These are phyloP conservation scores for Blastomyces parvus DNA, from an alignment of 2,329 filamentous ascomycete species.

Conservation along the genomic window DNA sequence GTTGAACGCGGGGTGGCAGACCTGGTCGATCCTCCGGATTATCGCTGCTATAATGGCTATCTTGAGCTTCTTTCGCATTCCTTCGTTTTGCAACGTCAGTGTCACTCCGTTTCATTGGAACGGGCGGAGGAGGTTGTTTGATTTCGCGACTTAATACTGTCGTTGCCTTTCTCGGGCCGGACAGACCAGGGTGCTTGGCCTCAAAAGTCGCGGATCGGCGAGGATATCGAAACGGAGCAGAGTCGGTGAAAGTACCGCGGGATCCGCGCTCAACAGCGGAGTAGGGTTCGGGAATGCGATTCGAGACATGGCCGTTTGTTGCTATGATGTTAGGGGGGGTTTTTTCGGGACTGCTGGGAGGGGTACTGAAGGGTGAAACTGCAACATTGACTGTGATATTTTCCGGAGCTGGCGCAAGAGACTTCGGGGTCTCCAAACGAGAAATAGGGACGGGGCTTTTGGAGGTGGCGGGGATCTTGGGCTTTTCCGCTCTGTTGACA, in stretches of 20 bases:
- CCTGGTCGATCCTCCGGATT: conserved; percentile 40
- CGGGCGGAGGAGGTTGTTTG: conserved; percentile 17
- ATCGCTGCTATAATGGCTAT: conserved; percentile 20
- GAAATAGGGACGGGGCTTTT: conserved; percentile 34
- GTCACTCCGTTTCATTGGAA: conserved; percentile 18
- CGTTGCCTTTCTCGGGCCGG: conserved; percentile 24
- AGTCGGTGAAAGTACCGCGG: not conserved
- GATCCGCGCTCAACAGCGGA: conserved; percentile 7
- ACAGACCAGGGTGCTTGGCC: conserved; percentile 20
- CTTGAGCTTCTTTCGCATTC: conserved; percentile 26
- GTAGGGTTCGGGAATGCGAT: conserved; percentile 2
- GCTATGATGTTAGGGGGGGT: conserved; percentile 17
- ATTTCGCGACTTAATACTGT: conserved; percentile 22
- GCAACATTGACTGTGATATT: conserved; percentile 33
- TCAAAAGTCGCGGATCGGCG: conserved; percentile 15
- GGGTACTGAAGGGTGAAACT: conserved; percentile 76
- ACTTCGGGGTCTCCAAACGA: conserved; percentile 23
- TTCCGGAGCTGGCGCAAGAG: conserved; percentile 23
- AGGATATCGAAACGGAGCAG: conserved; percentile 4
- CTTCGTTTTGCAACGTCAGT: conserved; percentile 19
- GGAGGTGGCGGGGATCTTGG: conserved; percentile 45
- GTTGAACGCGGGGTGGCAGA: conserved; percentile 35
- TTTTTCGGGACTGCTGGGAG: conserved; percentile 62
- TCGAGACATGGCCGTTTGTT: conserved; percentile 5
- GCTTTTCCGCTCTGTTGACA: conserved; percentile 72